Percentiles rank a stretch among this genome's conserved stretches.
phyloP scores from a whole-genome alignment of 1,284 basidiomycete genomes.

The Microbotryum saponariae region DNA sequence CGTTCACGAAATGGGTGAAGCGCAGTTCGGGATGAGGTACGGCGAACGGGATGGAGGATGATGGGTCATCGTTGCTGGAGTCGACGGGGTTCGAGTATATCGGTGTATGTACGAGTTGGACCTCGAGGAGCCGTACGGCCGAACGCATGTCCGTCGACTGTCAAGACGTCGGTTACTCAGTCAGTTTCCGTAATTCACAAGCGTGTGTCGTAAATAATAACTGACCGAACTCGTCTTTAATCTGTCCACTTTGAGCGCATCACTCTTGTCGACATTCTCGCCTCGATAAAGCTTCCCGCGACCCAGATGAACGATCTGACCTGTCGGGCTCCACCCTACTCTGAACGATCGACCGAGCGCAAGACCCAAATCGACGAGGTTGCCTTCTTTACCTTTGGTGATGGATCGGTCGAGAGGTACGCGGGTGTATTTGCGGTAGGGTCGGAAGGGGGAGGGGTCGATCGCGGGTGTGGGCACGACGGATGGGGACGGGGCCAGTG shows the following conservation, averaged over 20 bases:
- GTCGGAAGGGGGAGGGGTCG: constrained; percentile 42
- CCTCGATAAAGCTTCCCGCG: constrained; percentile 41
- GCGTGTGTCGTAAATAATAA: neutral
- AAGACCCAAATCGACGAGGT: constrained; percentile 70
- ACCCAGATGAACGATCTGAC: constrained; percentile 65
- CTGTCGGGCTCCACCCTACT: constrained; percentile 80
- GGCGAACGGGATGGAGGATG: constrained; percentile 53
- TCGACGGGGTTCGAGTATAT: constrained; percentile 48
- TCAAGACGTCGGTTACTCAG: constrained; percentile 26
- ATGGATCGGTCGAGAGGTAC: constrained; percentile 48
- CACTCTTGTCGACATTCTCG: neutral
- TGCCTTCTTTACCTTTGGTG: constrained; percentile 57
- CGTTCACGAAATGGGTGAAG: constrained; percentile 67
- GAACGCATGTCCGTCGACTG: constrained; percentile 45
- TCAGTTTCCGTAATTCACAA: neutral
- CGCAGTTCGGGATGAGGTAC: constrained; percentile 54
- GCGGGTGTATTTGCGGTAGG: constrained; percentile 55
- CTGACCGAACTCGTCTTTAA: constrained; percentile 21
- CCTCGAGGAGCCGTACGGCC: constrained; percentile 62
- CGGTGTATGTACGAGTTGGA: constrained; percentile 68
- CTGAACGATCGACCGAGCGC: constrained; percentile 81
- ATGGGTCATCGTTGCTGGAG: constrained; percentile 38
- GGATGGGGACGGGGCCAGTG: neutral
- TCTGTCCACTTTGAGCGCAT: constrained; percentile 11
- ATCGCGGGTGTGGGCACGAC: constrained; percentile 9